phyloP scores from a whole-genome alignment of 179 eudicot genomes.

The Silene coronaria region DNA sequence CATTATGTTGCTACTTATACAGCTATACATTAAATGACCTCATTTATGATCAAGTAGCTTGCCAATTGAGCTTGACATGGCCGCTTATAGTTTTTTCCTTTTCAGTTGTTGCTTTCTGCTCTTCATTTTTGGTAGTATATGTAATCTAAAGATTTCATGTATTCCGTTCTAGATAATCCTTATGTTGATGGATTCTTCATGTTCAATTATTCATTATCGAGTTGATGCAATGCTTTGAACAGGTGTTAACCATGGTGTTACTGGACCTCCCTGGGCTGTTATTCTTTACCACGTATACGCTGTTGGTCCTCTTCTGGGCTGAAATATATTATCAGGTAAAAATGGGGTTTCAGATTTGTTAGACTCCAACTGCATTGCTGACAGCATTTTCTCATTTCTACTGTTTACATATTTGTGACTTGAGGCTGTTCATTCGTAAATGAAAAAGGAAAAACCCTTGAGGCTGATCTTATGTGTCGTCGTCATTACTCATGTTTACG shows the following conservation, averaged over 20 bases:
- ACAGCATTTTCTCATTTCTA: background rate
- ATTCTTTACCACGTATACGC: constrained; percentile 82
- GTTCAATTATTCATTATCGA: background rate
- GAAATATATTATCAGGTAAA: constrained; percentile 88
- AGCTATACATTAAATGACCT: background rate
- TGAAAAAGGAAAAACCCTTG: too few species aligned
- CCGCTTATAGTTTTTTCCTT: background rate
- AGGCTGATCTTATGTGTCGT: background rate
- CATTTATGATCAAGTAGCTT: background rate
- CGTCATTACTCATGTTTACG: constrained; percentile 7
- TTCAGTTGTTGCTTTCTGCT: background rate
- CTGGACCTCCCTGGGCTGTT: constrained; percentile 86
- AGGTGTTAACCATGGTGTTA: constrained; percentile 56
- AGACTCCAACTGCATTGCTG: background rate
- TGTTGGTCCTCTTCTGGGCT: constrained; percentile 95
- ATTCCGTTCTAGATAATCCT: background rate
- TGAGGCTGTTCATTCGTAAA: too few species aligned
- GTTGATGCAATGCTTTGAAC: constrained; percentile 25
- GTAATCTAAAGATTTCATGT: background rate
- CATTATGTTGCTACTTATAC: background rate
- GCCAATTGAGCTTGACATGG: background rate
- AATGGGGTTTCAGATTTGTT: constrained; percentile 1
- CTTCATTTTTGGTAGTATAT: background rate
- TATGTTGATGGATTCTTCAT: background rate
- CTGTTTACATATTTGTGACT: too few species aligned